Evolutionary conservation across 73 alveolate genomes (phyloP), one percentile per base, ranked within the genome.

Genomic region (Symbiodinium pilosum): DNA sequence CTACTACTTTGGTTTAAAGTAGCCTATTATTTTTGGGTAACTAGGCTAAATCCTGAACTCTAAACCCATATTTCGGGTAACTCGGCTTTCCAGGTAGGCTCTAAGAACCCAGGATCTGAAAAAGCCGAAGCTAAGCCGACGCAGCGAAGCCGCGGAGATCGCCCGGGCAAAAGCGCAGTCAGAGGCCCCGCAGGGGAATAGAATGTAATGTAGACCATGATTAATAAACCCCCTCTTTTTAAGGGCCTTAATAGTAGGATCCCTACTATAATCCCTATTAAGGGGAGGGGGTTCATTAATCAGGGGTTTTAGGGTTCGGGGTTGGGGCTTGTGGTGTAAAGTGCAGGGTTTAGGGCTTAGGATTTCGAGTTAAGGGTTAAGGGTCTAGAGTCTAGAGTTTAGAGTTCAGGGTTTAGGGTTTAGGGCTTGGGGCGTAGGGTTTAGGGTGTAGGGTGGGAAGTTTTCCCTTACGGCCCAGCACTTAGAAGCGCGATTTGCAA

Each of bases 71-170:
- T 6, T 16, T 56, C 34, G 32, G 32, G 73, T 3, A 56, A 16
- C 26, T 20, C 75, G 28, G 75, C 28, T 11, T 51, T 51, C 68
- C 68, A 2, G 21, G 28, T 16, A 24, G 21, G 68, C n/a, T n/a
- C n/a, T n/a, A n/a, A n/a, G n/a, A n/a, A n/a, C n/a, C 73, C 30
- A 88, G 95, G 97, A 91, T 54, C 97, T 91, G 89, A 91, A 68
- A 81, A 41, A 71, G 73, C 97, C 97, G 77, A 91, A 91, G 88
- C 88, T 91, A 36, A 69, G 89, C 30, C 26, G 56, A 39, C 97
- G 88, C 81, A 91, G 97, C 89, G 88, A 91, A n/a, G 97, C 97
- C 3, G 95, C 95, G 47, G 97, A 59, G 47, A n/a, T 64, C 51
- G 85, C 83, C 43, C 43, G 73, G 24, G 86, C 86, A 36, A 91